phyloP scores from a whole-genome alignment of 164 flowering plant genomes.

The Liquidambar formosana region DNA sequence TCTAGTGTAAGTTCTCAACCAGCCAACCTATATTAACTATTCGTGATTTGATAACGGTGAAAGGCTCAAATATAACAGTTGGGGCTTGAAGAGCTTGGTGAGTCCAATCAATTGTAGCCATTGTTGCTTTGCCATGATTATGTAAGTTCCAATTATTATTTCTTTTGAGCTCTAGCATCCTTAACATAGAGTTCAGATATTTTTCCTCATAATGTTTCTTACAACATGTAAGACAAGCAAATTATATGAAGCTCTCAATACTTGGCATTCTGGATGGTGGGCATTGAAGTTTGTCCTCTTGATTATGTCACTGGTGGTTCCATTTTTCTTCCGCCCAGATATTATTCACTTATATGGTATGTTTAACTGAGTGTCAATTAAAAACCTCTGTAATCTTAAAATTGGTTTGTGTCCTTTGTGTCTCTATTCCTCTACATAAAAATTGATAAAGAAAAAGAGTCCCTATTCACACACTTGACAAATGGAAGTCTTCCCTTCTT shows the following conservation, averaged over 20 bases:
- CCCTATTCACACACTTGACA: background rate
- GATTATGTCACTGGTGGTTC: conserved; percentile 42
- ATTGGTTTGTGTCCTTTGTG: background rate
- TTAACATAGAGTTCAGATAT: conserved; percentile 65
- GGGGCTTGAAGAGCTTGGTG: too few relatives aligned
- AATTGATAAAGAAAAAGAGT: background rate
- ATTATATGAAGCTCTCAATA: conserved; percentile 49
- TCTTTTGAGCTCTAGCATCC: conserved; percentile 23
- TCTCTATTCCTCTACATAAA: background rate
- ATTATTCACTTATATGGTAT: conserved; percentile 73
- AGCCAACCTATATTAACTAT: too few relatives aligned
- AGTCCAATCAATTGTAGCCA: too few relatives aligned
- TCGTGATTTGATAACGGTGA: too few relatives aligned
- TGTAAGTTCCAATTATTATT: background rate
- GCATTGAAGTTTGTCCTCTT: conserved; percentile 46
- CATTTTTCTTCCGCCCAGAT: conserved; percentile 59
- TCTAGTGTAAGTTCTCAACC: too few relatives aligned
- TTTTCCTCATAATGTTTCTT: conserved; percentile 72
- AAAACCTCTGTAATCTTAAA: background rate
- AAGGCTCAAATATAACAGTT: too few relatives aligned
- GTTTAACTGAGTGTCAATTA: conserved; percentile 6
- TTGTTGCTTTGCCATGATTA: too few relatives aligned
- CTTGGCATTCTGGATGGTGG: conserved; percentile 95
- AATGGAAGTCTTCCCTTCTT: background rate
- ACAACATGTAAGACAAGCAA: conserved; percentile 62